phyloP scores from a whole-genome alignment of 257 asterid genomes.

The Solanum sparsipilum region DNA sequence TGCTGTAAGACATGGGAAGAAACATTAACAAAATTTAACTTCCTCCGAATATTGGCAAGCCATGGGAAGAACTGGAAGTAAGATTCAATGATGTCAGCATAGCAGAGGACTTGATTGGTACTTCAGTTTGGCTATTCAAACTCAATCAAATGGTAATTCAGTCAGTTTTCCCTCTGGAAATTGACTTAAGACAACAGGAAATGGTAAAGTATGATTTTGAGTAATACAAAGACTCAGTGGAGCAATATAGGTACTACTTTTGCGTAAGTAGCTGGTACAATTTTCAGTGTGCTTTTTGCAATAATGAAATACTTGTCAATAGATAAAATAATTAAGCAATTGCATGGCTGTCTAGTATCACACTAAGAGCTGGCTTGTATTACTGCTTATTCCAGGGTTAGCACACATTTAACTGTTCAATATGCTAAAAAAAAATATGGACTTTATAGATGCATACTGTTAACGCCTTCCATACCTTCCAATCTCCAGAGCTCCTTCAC shows the following conservation, averaged over 20 bases:
- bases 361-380: background rate
- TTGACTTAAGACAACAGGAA: background rate
- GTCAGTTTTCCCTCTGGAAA: background rate
- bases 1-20: background rate
- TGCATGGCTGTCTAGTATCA: background rate
- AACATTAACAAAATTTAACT: background rate
- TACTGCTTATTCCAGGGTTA: background rate
- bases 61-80: background rate
- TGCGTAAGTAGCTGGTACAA: background rate
- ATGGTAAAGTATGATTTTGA: background rate
- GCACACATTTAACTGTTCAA: background rate
- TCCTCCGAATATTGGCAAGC: background rate
- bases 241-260: background rate
- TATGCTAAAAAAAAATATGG: background rate
- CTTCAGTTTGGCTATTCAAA: background rate
- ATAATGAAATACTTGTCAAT: background rate
- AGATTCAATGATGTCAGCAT: background rate
- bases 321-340: background rate
- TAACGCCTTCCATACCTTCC: background rate
- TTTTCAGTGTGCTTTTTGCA: background rate
- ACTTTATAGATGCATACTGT: background rate
- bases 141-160: background rate
- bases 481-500: background rate
- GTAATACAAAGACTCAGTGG: background rate
- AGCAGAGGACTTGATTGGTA: background rate